Percentiles rank a stretch among this genome's conserved stretches.
These are phyloP conservation scores for Pythium plurisporium DNA, from an alignment of 352 stramenopile genomes.

Conservation along the genomic window DNA sequence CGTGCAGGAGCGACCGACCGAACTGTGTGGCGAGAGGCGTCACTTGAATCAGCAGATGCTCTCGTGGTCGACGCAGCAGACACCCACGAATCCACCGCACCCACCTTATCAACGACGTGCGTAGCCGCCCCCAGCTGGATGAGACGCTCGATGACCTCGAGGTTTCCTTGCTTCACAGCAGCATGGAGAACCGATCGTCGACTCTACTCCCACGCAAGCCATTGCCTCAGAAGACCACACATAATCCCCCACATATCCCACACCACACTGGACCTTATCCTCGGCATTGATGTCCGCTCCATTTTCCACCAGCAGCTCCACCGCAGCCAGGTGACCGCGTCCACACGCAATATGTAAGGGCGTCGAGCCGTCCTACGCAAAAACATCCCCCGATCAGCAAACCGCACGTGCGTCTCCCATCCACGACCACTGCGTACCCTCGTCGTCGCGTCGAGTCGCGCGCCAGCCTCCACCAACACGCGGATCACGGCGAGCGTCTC, in stretches of 20 bases:
- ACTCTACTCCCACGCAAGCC: neutral
- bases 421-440: too few species aligned
- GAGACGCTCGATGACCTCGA: conserved; percentile 11
- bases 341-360: conserved; percentile 8
- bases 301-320: conserved; percentile 2
- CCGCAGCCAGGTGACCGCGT: conserved; percentile 2
- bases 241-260: neutral
- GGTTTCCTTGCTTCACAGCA: conserved; percentile 8
- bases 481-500: conserved; percentile 3
- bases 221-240: neutral
- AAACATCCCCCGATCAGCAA: too few species aligned
- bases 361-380: conserved; percentile 8
- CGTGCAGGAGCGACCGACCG: conserved; percentile 12
- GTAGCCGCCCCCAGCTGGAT: conserved; percentile 4
- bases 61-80: too few species aligned
- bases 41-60: too few species aligned
- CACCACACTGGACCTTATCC: conserved; percentile 2
- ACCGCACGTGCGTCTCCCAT: too few species aligned
- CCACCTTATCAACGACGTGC: conserved; percentile 13
- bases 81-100: too few species aligned
- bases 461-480: conserved; percentile 8
- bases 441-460: neutral
- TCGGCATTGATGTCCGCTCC: conserved; percentile 4
- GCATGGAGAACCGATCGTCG: conserved; percentile 6
- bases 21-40: conserved; percentile 2